Conservation (phyloP, 257 asterid genomes). For the Nicotiana tomentosiformis region DNA sequence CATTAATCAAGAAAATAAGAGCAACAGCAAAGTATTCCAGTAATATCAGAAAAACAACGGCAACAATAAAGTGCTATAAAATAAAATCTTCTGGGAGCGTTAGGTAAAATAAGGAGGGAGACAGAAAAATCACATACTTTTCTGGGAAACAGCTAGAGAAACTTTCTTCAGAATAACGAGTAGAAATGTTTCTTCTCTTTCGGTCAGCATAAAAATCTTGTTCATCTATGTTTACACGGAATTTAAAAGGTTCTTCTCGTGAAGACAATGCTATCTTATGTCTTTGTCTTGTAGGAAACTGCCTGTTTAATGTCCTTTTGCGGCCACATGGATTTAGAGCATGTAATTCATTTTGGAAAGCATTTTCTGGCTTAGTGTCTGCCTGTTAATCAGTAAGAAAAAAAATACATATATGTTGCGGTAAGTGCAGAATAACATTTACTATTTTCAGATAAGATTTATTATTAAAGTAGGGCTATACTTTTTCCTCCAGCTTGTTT, state of each 20-base stretch:
- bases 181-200: slow-evolving; percentile 20
- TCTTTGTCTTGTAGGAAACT: slow-evolving; percentile 18
- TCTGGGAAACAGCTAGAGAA: slow-evolving; percentile 15
- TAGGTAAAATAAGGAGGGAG: slow-evolving; percentile 6
- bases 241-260: slow-evolving; percentile 39
- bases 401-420: not conserved
- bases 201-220: slow-evolving; percentile 24
- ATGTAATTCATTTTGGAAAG: slow-evolving; percentile 38
- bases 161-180: slow-evolving; percentile 26
- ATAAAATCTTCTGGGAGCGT: not conserved
- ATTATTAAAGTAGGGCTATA: not conserved
- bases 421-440: not conserved
- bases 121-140: slow-evolving; percentile 34
- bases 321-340: slow-evolving; percentile 25
- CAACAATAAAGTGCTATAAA: not conserved
- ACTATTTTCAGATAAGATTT: not conserved
- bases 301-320: slow-evolving; percentile 22
- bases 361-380: slow-evolving; percentile 13
- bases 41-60: not conserved
- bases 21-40: not conserved
- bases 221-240: slow-evolving; percentile 33
- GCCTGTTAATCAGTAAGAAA: slow-evolving; percentile 35
- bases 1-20: not conserved
- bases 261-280: slow-evolving; percentile 30
- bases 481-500: slow-evolving; percentile 36